These are phyloP conservation scores for Cornus suecica DNA, from an alignment of 148 eudicot species.

Conservation along the genomic window DNA sequence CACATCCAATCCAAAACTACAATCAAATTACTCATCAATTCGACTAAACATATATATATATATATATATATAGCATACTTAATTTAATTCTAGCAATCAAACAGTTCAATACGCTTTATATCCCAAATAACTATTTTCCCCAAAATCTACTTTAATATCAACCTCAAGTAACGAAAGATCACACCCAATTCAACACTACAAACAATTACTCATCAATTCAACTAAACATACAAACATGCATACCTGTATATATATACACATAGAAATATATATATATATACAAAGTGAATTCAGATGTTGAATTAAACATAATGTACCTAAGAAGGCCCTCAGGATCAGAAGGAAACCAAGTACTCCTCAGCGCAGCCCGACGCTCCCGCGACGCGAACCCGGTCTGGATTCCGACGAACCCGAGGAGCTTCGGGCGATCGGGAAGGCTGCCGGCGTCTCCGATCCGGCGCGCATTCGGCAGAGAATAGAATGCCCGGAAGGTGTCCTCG, in stretches of 20 bases:
- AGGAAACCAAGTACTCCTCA: conserved; percentile 63
- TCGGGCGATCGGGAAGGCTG: conserved; percentile 35
- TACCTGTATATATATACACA: no score
- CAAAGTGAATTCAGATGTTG: no score
- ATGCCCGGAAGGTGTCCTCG: conserved; percentile 49
- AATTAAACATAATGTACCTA: conserved; percentile 28
- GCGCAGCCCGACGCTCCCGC: conserved; percentile 38
- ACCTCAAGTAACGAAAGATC: background rate
- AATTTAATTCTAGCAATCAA: no score
- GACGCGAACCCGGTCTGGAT: conserved; percentile 50
- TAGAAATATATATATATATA: no score
- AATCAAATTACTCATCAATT: no score
- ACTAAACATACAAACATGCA: no score
- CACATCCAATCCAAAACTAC: background rate
- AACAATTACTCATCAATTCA: no score
- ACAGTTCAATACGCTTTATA: no score
- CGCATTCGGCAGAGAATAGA: conserved; percentile 23
- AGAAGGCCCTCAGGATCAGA: conserved; percentile 58
- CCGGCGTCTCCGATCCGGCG: conserved; percentile 18
- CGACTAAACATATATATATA: no score
- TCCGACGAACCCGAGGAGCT: conserved; percentile 61
- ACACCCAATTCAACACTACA: background rate
- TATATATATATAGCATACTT: no score
- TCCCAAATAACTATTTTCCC: no score
- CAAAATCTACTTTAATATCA: no score